A percentile compares a stretch with the other conserved stretches of the same genome.
These are phyloP conservation scores for Pseudonectria buxi DNA, from an alignment of 2,329 filamentous ascomycete genomes.

Conservation along the genomic window DNA sequence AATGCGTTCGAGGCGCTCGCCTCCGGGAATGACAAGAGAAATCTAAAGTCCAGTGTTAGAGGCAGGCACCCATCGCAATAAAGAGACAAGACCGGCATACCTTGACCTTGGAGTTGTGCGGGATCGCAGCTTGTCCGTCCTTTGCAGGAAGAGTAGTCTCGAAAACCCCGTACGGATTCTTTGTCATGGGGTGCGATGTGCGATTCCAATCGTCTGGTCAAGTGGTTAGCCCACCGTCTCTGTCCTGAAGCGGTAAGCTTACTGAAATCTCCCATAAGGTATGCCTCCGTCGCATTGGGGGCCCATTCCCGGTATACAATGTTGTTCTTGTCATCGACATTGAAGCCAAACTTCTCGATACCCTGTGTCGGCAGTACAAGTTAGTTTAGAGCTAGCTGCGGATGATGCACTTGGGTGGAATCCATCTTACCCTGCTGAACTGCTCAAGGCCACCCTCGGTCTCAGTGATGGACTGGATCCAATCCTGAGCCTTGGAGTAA, in stretches of 20 bases:
- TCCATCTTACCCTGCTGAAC: constrained; percentile 65
- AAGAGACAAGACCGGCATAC: constrained; percentile 37
- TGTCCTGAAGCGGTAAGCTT: constrained; percentile 24
- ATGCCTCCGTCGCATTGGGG: constrained; percentile 77
- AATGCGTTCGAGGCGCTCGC: constrained; percentile 77
- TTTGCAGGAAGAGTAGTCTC: constrained; percentile 70
- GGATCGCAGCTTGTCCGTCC: constrained; percentile 69
- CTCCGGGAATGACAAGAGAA: constrained; percentile 70
- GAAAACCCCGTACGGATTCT: constrained; percentile 79
- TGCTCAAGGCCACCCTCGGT: constrained; percentile 85
- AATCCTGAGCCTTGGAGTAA: constrained; percentile 72
- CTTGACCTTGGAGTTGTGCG: constrained; percentile 95
- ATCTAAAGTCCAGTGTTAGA: constrained; percentile 49
- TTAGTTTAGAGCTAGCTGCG: not conserved
- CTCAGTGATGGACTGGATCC: constrained; percentile 78
- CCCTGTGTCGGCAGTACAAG: constrained; percentile 48
- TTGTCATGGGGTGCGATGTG: constrained; percentile 78
- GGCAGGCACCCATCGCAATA: not conserved
- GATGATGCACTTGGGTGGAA: not conserved
- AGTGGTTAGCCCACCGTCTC: constrained; percentile 19
- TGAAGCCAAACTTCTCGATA: constrained; percentile 79
- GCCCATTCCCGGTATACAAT: constrained; percentile 96
- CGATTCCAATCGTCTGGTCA: constrained; percentile 74
- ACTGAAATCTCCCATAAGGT: constrained; percentile 93
- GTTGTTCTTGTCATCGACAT: constrained; percentile 72